Base-by-base conservation (phyloP, 169 alveolate genomes). In the Plasmodium falciparum region DNA sequence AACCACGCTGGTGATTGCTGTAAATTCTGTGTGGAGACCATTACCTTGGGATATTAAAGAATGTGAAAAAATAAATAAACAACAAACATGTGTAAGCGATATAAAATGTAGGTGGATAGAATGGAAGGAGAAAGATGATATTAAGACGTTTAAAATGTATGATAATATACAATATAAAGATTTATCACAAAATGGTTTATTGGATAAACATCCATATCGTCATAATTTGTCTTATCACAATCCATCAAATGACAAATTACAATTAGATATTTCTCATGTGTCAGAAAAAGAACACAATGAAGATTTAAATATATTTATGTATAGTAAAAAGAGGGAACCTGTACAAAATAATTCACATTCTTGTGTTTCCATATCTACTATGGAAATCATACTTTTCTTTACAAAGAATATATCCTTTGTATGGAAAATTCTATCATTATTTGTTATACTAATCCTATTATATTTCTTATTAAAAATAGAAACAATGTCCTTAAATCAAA, bases 61-160 rank as follows among this genome's bases (percentile, higher is more conserved):
- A 13, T 86, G 92, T 66, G 83, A 86, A 22, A 20, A 54, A 39
- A 72, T 86, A n/a, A 3, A 15, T 13, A 13, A 43, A 8, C 26
- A 43, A 39, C 11, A 9, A 3, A 24, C 59, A 0, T 86, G 92
- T 15, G 33, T 72, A 20, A 63, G 50, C 12, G 11, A 71, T 24
- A 80, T 39, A 7, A 72, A 50, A 47, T 86, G 92, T 54, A 86
- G 17, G 13, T 86, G 92, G 92, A 45, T 70, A n/a, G 15, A 11
- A 39, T 39, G 2, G 47, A 22, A 17, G 6, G 43, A 15, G 11
- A 33, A 1, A 11, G 43, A 45, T 17, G 43, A 43, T 59, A 13
- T 6, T 33, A 62, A 74, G 6, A n/a, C 17, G 47, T 39, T 39
- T 39, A 39, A 5, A 5, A 9, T 0, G 9, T 7, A 39, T 5